A percentile compares a stretch with the other conserved stretches of the same genome.
These are phyloP conservation scores for Erucastrum elatum DNA, from an alignment of 345 rosid species.

Conservation along the genomic window DNA sequence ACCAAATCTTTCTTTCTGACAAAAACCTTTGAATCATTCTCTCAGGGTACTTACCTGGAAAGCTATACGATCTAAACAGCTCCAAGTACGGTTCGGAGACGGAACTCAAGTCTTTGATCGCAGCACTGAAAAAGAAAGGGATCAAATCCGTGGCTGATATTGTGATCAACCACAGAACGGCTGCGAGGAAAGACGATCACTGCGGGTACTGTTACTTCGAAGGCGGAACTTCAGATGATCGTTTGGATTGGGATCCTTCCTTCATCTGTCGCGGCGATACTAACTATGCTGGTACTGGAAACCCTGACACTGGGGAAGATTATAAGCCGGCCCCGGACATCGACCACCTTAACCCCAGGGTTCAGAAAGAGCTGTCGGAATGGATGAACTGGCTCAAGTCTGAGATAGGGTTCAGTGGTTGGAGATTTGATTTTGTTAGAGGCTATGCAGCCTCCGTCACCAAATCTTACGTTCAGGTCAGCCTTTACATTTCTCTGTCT, in stretches of 20 bases:
- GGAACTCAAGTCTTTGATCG: conserved; percentile 56
- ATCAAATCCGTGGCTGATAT: conserved; percentile 80
- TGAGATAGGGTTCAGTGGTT: conserved; percentile 73
- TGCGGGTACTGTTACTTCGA: conserved; percentile 72
- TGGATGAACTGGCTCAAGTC: conserved; percentile 93
- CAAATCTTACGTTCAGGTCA: conserved; percentile 45
- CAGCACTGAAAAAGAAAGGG: conserved; percentile 51
- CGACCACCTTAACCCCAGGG: conserved; percentile 72
- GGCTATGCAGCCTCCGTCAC: conserved; percentile 68
- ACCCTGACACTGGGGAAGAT: conserved; percentile 60
- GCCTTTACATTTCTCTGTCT: not conserved
- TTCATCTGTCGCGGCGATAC: conserved; percentile 60
- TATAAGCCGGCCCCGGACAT: conserved; percentile 71
- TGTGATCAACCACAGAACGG: conserved; percentile 86
- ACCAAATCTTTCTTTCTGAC: not conserved
- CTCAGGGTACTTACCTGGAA: conserved; percentile 85
- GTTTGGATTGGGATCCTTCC: conserved; percentile 87
- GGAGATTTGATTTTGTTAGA: conserved; percentile 70
- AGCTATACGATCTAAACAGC: conserved; percentile 69
- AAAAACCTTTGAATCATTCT: not conserved
- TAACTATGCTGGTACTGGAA: conserved; percentile 62
- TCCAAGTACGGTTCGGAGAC: conserved; percentile 69
- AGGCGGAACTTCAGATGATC: conserved; percentile 78
- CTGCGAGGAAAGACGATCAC: conserved; percentile 60
- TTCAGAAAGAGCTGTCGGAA: conserved; percentile 64